Base-by-base conservation (phyloP, 2,329 filamentous ascomycete species). In the Sclerotinia trifoliorum region DNA sequence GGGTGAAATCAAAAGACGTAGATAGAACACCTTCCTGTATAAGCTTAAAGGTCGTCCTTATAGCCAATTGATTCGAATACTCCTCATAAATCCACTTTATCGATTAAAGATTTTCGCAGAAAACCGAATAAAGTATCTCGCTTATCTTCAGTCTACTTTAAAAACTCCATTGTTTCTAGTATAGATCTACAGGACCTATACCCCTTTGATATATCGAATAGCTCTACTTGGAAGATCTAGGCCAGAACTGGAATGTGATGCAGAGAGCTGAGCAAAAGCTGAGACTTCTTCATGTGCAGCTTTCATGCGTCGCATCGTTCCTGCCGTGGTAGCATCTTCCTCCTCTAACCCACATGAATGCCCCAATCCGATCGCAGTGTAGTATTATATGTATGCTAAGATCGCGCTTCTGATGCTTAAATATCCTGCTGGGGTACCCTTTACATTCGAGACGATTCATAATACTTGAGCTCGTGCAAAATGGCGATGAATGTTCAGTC, bases 401-500 rank as follows among this genome's bases (percentile, higher is more conserved):
- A 56, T 56, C 24, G 7, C 21, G 19, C 54, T 21, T 39, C 44
- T 63, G 49, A 48, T n/a, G 39, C n/a, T 8, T 39, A 39, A 66
- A 17, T 8, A 24, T 48, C 29, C 32, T 17, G 8, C 8, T 11
- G 24, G 8, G 29, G 17, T 15, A 17, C 26, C n/a, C 10, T 29
- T 5, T 19, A 54, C 51, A 64, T 29, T 39, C 3, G 2, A 5
- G 15, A 24, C 26, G n/a, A 55, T 15, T 44, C 24, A 10, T 29
- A 3, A 15, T 13, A 44, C 46, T 17, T 21, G 8, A 11, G 3
- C 29, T 17, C 24, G n/a, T 5, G 21, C n/a, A 66, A 32, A 19
- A 76, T 76, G 74, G 74, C 74, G 7, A 73, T 75, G 71, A 71
- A 72, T n/a, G 79, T 84, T 26, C 73, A 79, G 64, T 80, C 80